phyloP scores from a whole-genome alignment of 1,284 basidiomycete species.

The Ustilago tritici region DNA sequence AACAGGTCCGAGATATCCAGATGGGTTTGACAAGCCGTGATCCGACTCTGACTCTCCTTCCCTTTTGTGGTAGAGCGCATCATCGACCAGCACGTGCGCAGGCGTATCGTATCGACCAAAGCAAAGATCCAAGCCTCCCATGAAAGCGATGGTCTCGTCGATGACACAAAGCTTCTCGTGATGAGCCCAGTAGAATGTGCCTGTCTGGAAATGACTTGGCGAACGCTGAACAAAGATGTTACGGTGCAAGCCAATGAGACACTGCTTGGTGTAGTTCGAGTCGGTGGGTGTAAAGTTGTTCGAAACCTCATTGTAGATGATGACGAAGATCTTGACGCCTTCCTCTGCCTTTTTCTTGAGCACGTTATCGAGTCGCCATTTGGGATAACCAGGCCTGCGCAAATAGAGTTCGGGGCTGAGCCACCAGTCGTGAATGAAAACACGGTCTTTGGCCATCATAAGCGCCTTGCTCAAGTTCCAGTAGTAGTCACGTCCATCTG shows the following conservation, averaged over 20 bases:
- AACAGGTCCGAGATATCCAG: constrained; percentile 63
- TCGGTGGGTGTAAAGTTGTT: constrained; percentile 81
- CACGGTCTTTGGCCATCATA: constrained; percentile 83
- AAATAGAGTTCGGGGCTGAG: constrained; percentile 79
- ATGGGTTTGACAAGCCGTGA: constrained; percentile 28
- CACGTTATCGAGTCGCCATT: constrained; percentile 88
- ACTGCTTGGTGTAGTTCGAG: constrained; percentile 86
- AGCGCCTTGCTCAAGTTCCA: constrained; percentile 90
- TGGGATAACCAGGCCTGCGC: constrained; percentile 83
- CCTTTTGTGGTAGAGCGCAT: constrained; percentile 72
- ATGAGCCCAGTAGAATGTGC: constrained; percentile 93
- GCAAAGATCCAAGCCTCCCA: constrained; percentile 94
- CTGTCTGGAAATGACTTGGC: constrained; percentile 96
- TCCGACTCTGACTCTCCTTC: constrained; percentile 31
- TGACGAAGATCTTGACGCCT: constrained; percentile 95
- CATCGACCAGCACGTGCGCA: constrained; percentile 90
- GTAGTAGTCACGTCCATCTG: constrained; percentile 80
- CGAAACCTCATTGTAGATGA: constrained; percentile 90
- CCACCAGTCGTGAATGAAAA: constrained; percentile 70
- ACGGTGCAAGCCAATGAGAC: constrained; percentile 84
- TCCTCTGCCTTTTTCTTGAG: constrained; percentile 93
- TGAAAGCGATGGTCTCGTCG: constrained; percentile 96
- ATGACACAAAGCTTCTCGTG: constrained; percentile 99
- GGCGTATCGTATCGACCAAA: constrained; percentile 80
- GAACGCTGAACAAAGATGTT: constrained; percentile 98